These are phyloP conservation scores for Paramecium biaurelia DNA, from an alignment of 73 alveolate genomes.

Conservation along the genomic window DNA sequence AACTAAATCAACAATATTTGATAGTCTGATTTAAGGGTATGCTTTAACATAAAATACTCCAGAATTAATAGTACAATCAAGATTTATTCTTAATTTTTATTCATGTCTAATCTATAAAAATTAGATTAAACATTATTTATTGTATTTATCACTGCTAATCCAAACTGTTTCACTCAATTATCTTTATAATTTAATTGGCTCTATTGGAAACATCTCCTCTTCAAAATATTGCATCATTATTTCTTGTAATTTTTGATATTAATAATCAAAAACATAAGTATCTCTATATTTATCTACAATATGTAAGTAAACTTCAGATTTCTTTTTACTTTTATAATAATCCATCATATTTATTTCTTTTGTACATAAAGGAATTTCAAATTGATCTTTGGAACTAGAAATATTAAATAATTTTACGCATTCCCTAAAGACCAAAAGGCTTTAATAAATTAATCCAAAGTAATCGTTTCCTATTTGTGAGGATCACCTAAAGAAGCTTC, in stretches of 20 bases:
- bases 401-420: not conserved
- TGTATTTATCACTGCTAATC: not conserved
- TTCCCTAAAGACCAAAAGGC: not conserved
- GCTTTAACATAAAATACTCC: constrained; percentile 1
- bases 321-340: not conserved
- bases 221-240: not conserved
- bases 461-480: not conserved
- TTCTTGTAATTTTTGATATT: not conserved
- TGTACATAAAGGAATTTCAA: not conserved
- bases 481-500: not conserved
- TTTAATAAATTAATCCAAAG: not conserved
- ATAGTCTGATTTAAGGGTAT: not conserved
- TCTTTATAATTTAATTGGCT: not conserved
- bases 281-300: constrained; percentile 7
- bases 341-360: not conserved
- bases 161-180: not conserved
- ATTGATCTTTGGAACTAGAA: not conserved
- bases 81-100: not conserved
- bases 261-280: not conserved
- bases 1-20: not conserved
- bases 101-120: not conserved
- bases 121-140: not conserved
- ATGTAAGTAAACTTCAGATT: not conserved
- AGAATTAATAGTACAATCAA: not conserved
- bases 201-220: not conserved